Base-by-base conservation (phyloP, 2,329 filamentous ascomycete species). In the Cytospora mali region DNA sequence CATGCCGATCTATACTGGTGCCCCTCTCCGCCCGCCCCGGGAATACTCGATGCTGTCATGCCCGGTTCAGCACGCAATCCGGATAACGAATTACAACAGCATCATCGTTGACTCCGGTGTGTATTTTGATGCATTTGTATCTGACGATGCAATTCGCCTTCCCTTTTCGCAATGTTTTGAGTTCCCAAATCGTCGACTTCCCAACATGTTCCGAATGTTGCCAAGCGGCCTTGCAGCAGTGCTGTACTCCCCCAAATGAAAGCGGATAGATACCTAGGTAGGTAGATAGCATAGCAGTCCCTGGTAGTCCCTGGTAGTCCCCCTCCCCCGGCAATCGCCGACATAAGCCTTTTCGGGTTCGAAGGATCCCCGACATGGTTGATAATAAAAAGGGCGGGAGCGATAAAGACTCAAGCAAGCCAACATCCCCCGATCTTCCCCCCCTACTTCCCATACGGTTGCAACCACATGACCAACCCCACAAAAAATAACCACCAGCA, bases 311-410 rank as follows among this genome's bases (percentile, higher is more conserved):
- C n/a, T n/a, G n/a, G n/a, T n/a, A n/a, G n/a, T n/a, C n/a, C n/a
- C n/a, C 31, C 31, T 16, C 11, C 42, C 53, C 63, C 60, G 61
- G 55, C 54, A 62, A 55, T 62, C 60, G 60, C 63, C 63, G 63
- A 65, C 63, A 58, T 13, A 53, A 55, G n/a, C 63, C 60, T 50
- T 60, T 62, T 60, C 56, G 63, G 60, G 52, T 14, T 18, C 31
- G 33, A 25, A 33, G 21, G 25, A 42, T 50, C 27, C 56, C 63
- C 63, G 63, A 65, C 55, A 55, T 57, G 60, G 63, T 61, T 61
- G 55, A 59, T 57, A 51, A 63, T 58, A 62, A 62, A 57, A 49
- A 31, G 42, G 49, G 58, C 50, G 58, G n/a, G 52, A 52, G 42
- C 29, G 51, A 61, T 10, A 55, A 23, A 25, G 29, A 35, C 51